Percentiles rank a stretch among this genome's conserved stretches.
Conservation (phyloP, 192 early-diverging fungal genomes). For the Coemansia sp. region DNA sequence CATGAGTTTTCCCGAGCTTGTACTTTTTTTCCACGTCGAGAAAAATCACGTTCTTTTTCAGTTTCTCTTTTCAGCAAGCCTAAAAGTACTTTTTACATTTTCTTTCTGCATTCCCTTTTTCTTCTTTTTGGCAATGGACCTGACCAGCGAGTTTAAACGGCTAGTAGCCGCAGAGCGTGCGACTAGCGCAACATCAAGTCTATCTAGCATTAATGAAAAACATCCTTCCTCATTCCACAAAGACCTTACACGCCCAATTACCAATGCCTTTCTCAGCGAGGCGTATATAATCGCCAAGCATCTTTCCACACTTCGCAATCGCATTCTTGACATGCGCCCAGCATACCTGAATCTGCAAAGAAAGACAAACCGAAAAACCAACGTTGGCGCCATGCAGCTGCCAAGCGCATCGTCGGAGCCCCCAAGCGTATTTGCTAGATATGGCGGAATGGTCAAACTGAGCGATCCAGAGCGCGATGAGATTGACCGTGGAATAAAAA, state of each 20-base stretch:
- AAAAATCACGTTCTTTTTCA: not conserved
- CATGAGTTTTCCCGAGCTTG: not conserved
- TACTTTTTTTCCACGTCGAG: not conserved
- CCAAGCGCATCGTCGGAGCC: not conserved
- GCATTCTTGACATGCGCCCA: conserved; percentile 56
- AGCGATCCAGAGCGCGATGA: conserved; percentile 68
- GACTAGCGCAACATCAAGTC: not conserved
- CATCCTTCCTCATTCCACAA: conserved; percentile 25
- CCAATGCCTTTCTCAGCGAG: conserved; percentile 58
- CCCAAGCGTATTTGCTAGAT: not conserved
- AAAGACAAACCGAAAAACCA: conserved; percentile 7
- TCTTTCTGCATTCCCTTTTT: not conserved
- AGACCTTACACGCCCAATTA: conserved; percentile 29
- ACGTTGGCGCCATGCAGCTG: not conserved
- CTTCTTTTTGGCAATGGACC: conserved; percentile 21
- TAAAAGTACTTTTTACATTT: no score
- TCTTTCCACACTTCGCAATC: conserved; percentile 53
- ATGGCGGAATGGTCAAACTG: conserved; percentile 28
- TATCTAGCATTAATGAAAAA: not conserved
- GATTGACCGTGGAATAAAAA: conserved; percentile 65
- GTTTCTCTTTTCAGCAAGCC: no score
- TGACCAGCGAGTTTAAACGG: conserved; percentile 30
- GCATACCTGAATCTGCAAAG: conserved; percentile 55
- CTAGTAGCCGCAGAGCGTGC: conserved; percentile 13
- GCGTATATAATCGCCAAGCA: conserved; percentile 61